Conservation (phyloP, 176 grass and related monocot species). For the Cocos nucifera region DNA sequence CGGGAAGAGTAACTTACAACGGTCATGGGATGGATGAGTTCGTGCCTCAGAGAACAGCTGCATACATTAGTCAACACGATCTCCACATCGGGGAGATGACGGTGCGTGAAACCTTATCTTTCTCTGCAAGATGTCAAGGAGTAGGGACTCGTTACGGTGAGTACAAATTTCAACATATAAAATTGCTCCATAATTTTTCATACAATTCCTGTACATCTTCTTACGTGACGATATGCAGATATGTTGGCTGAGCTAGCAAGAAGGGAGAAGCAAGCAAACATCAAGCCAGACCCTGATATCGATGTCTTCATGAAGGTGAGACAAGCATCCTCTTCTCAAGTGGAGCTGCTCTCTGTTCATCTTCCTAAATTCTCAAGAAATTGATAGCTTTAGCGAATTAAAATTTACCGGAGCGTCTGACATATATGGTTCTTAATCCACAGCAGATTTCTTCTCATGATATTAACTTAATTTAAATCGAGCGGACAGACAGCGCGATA, state of each 20-base stretch:
- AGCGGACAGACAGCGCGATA: too few species aligned
- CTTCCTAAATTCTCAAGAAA: too few species aligned
- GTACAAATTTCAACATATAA: background rate
- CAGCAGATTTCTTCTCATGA: too few species aligned
- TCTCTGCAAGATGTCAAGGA: slow-evolving; percentile 78
- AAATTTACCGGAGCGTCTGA: too few species aligned
- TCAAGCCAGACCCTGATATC: slow-evolving; percentile 63
- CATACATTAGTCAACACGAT: slow-evolving; percentile 77
- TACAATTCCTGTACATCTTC: too few species aligned
- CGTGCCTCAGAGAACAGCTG: slow-evolving; percentile 49
- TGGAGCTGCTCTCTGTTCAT: too few species aligned
- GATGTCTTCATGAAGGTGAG: slow-evolving; percentile 81
- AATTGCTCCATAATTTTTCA: too few species aligned
- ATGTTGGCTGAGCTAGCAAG: slow-evolving; percentile 54
- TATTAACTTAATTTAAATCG: too few species aligned
- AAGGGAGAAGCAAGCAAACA: slow-evolving; percentile 72
- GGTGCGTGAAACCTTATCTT: slow-evolving; percentile 55
- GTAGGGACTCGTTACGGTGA: slow-evolving; percentile 47
- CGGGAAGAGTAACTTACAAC: slow-evolving; percentile 52
- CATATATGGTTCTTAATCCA: too few species aligned
- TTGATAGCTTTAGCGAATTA: too few species aligned
- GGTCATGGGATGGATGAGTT: slow-evolving; percentile 60
- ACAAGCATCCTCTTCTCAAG: background rate
- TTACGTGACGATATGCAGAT: slow-evolving; percentile 23
- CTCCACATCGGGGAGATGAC: slow-evolving; percentile 67